Base-by-base conservation (phyloP, 345 rosid genomes). In the Citrus glauca region DNA sequence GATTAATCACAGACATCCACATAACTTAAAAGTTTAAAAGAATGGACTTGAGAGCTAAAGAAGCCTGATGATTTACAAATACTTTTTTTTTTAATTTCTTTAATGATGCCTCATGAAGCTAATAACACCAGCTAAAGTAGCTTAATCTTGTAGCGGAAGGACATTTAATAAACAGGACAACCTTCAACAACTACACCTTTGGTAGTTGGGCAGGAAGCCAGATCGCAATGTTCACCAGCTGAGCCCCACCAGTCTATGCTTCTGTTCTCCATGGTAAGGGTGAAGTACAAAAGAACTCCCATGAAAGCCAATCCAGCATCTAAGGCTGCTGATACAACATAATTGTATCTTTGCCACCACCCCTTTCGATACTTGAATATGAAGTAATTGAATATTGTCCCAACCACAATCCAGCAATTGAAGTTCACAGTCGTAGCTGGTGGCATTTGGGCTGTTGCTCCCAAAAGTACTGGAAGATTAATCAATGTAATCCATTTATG, bases 321-420 rank as follows among this genome's bases (percentile, higher is more conserved):
- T 25, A 90, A 53, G 1, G 90, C 91, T 4, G 92, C 94, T 0
- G 94, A 90, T 0, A 90, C 84, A 70, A 90, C 89, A 50, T 90
- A 89, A 24, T 87, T 90, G 82, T 89, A 89, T 73, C 88, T 85
- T 79, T 85, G 91, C 94, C 92, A 89, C 94, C 91, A 90, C 33
- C 1, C 40, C 66, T 89, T 89, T 60, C 75, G 57, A 79, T 86
- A 79, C 74, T 74, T 86, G 20, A 89, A 90, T 60, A 89, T 81
- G 55, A 74, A 84, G 83, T 82, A 86, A 55, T 89, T 89, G 87
- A 89, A 90, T 48, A 87, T 53, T 0, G 85, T 65, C 48, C 87
- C 91, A 2, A 86, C 53, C 5, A 84, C 69, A 55, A 90, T 80
- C 91, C 91, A 86, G 69, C 85, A 74, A 75, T 86, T 90, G 83